Base-by-base conservation (phyloP, 2,329 filamentous ascomycete genomes). In the Penicillium verrucosum region DNA sequence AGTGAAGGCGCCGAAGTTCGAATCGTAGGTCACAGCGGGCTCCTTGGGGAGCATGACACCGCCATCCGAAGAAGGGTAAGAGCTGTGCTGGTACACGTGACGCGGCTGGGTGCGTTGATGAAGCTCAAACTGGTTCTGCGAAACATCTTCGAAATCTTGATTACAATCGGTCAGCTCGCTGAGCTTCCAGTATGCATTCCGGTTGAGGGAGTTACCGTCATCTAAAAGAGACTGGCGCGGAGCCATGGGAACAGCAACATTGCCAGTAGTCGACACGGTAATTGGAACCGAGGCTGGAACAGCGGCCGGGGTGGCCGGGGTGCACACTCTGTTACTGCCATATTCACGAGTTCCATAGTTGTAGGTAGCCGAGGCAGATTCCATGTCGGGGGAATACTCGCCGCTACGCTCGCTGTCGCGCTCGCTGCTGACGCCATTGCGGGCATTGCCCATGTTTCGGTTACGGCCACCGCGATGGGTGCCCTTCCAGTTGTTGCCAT, bases 21-120 rank as follows among this genome's bases (percentile, higher is more conserved):
- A 30, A 14, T 21, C 16, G 36, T 11, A 49, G 1, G n/a, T 6
- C 16, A n/a, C 6, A 5, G 18, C 6, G 29, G 30, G 21, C 5
- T 81, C 29, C 12, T 27, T 29, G 1, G 44, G 51, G 8, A 51
- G 32, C 32, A 37, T 44, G 6, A 51, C 47, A 3, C 53, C 53
- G 9, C 53, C 53, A n/a, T 55, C 40, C 1, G 27, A 30, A 14
- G 46, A 55, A 12, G 46, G 11, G 25, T 44, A 27, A 2, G 37
- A 50, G 8, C 30, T 25, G 18, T 25, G 14, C 4, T 23, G n/a
- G 29, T 50, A 40, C 21, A 36, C 2, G 18, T 18, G 37, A 2
- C n/a, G 16, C 3, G 49, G 8, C 30, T 21, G 30, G 2, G 14
- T 7, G 14, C 30, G 36, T n/a, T 21, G 18, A 14, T 23, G 25